Base-by-base conservation (phyloP, 176 grass and related monocot species). In the Pharus latifolius region DNA sequence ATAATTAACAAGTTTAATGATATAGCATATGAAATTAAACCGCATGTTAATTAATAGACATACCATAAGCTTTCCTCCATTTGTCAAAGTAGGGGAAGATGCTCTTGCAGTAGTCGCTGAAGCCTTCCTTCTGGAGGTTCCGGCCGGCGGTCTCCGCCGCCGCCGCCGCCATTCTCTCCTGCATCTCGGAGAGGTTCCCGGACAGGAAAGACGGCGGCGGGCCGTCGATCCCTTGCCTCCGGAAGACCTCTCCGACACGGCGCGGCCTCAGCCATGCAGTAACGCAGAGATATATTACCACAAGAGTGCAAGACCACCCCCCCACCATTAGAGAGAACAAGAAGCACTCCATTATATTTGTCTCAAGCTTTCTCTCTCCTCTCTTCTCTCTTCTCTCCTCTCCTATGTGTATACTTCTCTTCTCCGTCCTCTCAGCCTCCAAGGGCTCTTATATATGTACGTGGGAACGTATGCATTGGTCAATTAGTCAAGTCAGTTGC, bases 41-140 rank as follows among this genome's bases (percentile, higher is more conserved):
- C n/a, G n/a, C n/a, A n/a, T n/a, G n/a, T n/a, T n/a, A n/a, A n/a
- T n/a, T n/a, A n/a, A n/a, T n/a, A 18, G 16, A 45, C 31, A 29
- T 88, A 98, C 95, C 95, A 57, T 93, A 93, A 69, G 75, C 57
- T 71, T 91, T 98, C 74, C 95, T 93, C 95, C 95, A 98, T 32
- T 85, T 78, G 40, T 88, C 72, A 49, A 98, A 93, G 74, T 93
- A 93, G 63, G 95, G 95, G 75, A 98, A 98, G 67, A 98, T 78
- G 80, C 49, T 55, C 73, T 79, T 82, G 77, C 80, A 84, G 70
- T 84, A 90, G 77, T 96, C 91, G 66, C 63, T 61, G 74, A 90
- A 90, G 34, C 76, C 66, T 35, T 78, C 81, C 67, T 47, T 67
- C 10, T 68, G 49, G 43, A 81, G 75, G 63, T 77, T 76, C 15